Evolutionary conservation across 805 yeast species (phyloP).

Genomic region (Metschnikowia picachoensis): DNA sequence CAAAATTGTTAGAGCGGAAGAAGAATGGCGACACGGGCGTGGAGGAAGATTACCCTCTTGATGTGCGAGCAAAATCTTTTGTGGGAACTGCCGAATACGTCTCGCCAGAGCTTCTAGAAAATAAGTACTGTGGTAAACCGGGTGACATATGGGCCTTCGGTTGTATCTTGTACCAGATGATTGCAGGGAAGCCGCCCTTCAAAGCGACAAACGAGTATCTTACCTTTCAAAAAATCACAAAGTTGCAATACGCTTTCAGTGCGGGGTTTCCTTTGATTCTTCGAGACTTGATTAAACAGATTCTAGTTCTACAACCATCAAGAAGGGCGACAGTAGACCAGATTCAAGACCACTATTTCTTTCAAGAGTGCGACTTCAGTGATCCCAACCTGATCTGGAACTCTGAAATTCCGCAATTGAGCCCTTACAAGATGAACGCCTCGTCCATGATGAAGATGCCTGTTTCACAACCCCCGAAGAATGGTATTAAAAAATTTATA

Average conservation of each 20-base stretch:
- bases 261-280: constrained; percentile 57
- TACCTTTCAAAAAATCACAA: constrained; percentile 78
- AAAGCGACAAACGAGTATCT: constrained; percentile 79
- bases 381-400: constrained; percentile 69
- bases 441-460: constrained; percentile 78
- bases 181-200: constrained; percentile 72
- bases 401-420: constrained; percentile 56
- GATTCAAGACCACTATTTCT: constrained; percentile 70
- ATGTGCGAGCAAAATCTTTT: constrained; percentile 71
- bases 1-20: constrained; percentile 59
- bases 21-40: constrained; percentile 32
- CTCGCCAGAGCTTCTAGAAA: constrained; percentile 74
- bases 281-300: constrained; percentile 60
- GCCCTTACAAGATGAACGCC: constrained; percentile 72
- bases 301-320: constrained; percentile 70
- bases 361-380: constrained; percentile 61
- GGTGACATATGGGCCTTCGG: constrained; percentile 64
- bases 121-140: constrained; percentile 60
- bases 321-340: constrained; percentile 54
- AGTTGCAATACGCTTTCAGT: constrained; percentile 69
- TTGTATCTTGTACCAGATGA: constrained; percentile 57
- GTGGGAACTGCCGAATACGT: constrained; percentile 87
- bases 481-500: constrained; percentile 2
- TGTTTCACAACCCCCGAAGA: constrained; percentile 13
- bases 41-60: constrained; percentile 53